Base-by-base conservation (phyloP, 305 asterid genomes). In the Fraxinus greggii region DNA sequence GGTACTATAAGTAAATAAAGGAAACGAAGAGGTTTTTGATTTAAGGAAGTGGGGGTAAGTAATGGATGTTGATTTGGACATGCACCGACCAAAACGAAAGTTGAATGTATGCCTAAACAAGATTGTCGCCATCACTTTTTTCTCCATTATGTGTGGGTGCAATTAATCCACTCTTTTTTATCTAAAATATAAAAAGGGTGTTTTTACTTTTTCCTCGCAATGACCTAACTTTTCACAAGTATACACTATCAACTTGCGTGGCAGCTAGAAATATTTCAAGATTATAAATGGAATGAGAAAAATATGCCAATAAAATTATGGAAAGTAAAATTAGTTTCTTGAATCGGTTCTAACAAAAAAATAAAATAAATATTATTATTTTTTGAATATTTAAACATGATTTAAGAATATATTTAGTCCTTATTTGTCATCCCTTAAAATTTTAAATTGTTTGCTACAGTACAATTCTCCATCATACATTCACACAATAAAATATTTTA, bases 1-100 rank as follows among this genome's bases (percentile, higher is more conserved):
- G 31, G 75, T 8, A 36, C 6, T 51, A 9, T 33, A 13, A 32
- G 73, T 78, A 33, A 78, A 56, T 61, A 35, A 24, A 24, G 4
- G n/a, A 65, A 26, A 26, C 17, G n/a, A 65, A 9, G 7, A 19
- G 54, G 21, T 1, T 6, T 63, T 81, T 21, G 4, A 10, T 33
- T n/a, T 75, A 63, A 76, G 42, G 42, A 65, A 40, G 19, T 77
- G 85, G 79, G 36, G 73, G 21, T 28, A 42, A n/a, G 38, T 26
- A 51, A 32, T 32, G 63, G 56, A 80, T 7, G 15, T 59, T 72
- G 80, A 73, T 78, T 73, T 69, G 80, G 80, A 83, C 77, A 13
- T 48, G 69, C 83, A 83, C 83, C 80, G 83, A 51, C 85, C 81
- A 26, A 15, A 59, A 56, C n/a, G 31, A 83, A 83, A 83, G 86